A percentile compares a stretch with the other conserved stretches of the same genome.
Conservation (phyloP, 129 eudicot genomes). For the Pulicaria dysenterica region DNA sequence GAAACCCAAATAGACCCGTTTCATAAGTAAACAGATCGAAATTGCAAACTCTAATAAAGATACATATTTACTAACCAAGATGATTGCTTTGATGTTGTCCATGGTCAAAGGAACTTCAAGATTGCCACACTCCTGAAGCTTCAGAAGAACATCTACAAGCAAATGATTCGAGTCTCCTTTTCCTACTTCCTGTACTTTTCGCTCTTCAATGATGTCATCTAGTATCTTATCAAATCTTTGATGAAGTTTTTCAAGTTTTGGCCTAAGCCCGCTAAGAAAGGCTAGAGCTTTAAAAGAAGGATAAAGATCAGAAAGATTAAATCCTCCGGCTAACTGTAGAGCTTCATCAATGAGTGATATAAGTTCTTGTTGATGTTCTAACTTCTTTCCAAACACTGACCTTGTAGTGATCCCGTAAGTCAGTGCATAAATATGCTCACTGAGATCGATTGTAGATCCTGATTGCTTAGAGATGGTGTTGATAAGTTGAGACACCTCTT, state of each 20-base stretch:
- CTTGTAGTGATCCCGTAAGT: constrained; percentile 35
- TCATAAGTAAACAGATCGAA: background rate
- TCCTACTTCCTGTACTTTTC: constrained; percentile 24
- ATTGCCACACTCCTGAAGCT: constrained; percentile 23
- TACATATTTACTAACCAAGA: constrained; percentile 27
- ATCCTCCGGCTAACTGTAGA: constrained; percentile 30
- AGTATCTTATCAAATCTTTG: constrained; percentile 27
- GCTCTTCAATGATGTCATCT: constrained; percentile 39
- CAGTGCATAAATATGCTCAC: constrained; percentile 20
- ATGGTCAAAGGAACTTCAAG: constrained; percentile 39
- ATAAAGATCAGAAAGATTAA: constrained; percentile 34
- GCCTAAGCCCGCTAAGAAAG: constrained; percentile 33
- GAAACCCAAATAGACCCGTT: background rate
- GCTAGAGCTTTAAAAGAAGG: constrained; percentile 38
- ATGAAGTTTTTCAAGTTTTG: constrained; percentile 39
- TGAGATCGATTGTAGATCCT: constrained; percentile 31
- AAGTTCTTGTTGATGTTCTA: constrained; percentile 31
- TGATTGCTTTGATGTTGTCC: constrained; percentile 44
- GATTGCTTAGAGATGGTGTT: constrained; percentile 19
- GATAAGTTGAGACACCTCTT: constrained; percentile 33
- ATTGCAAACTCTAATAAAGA: constrained; percentile 1
- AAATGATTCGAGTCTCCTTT: constrained; percentile 25
- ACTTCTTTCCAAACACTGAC: constrained; percentile 37
- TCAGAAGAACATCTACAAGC: constrained; percentile 32
- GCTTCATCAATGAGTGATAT: constrained; percentile 27